Conservation (phyloP, 1,284 basidiomycete species). For the Papiliotrema laurentii region DNA sequence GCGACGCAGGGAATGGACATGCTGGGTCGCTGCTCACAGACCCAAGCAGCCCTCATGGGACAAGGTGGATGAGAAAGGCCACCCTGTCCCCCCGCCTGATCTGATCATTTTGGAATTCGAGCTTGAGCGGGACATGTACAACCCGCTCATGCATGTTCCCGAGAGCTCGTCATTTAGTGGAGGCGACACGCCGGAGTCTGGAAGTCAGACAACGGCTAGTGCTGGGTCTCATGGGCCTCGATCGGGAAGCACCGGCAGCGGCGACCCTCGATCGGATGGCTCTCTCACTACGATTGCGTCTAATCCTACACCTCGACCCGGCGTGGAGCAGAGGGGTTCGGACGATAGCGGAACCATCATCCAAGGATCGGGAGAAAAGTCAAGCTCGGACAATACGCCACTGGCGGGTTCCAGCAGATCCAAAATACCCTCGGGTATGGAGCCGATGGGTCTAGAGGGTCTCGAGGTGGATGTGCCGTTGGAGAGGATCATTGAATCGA, state of each 20-base stretch:
- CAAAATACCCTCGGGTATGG: not conserved
- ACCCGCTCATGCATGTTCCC: conserved; percentile 62
- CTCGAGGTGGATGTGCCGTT: conserved; percentile 49
- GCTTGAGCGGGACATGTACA: conserved; percentile 65
- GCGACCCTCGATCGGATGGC: not conserved
- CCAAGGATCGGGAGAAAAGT: not conserved
- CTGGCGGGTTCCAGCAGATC: not conserved
- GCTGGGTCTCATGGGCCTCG: conserved; percentile 6
- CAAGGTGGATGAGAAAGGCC: conserved; percentile 26
- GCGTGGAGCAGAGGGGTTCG: not conserved
- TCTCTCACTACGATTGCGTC: not conserved
- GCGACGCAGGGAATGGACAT: conserved; percentile 62
- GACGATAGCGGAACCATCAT: not conserved
- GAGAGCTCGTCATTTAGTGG: conserved; percentile 12
- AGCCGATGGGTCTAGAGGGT: conserved; percentile 38
- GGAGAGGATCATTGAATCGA: conserved; percentile 68
- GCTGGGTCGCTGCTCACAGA: conserved; percentile 78
- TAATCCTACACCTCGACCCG: not conserved
- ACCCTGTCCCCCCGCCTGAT: conserved; percentile 26
- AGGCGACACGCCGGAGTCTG: conserved; percentile 26
- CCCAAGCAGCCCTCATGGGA: conserved; percentile 44
- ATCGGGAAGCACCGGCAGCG: conserved; percentile 1
- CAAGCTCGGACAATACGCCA: not conserved
- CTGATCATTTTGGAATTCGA: conserved; percentile 77
- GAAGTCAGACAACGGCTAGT: conserved; percentile 15